A percentile compares a stretch with the other conserved stretches of the same genome.
phyloP scores from a whole-genome alignment of 2,329 filamentous ascomycete genomes.

The Beauveria pseudobassiana region DNA sequence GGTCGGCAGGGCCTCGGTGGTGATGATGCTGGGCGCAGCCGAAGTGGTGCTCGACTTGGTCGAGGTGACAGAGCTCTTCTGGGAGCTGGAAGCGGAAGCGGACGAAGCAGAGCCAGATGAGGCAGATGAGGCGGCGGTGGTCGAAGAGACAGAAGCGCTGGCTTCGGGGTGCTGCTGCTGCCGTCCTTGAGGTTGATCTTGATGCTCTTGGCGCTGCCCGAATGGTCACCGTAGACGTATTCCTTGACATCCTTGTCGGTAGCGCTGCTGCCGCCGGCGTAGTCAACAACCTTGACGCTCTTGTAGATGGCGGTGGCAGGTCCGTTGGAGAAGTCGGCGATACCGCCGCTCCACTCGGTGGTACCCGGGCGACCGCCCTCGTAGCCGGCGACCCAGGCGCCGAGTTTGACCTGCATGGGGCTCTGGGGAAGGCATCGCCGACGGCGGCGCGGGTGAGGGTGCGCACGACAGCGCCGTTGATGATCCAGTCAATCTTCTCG shows the following conservation, averaged over 20 bases:
- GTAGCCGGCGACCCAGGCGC: conserved; percentile 58
- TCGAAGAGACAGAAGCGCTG: neutral
- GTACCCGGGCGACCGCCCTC: conserved; percentile 59
- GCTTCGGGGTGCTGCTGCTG: conserved; percentile 25
- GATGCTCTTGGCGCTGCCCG: conserved; percentile 45
- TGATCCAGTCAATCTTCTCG: conserved; percentile 54
- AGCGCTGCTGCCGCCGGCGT: conserved; percentile 40
- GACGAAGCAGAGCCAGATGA: neutral
- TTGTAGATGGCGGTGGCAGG: conserved; percentile 52
- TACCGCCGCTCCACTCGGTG: conserved; percentile 63
- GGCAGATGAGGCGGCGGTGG: neutral
- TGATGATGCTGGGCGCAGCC: conserved; percentile 18
- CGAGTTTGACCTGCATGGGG: conserved; percentile 64
- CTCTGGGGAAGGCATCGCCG: conserved; percentile 57
- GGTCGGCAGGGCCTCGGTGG: conserved; percentile 13
- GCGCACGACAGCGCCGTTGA: conserved; percentile 56
- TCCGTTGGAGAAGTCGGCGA: conserved; percentile 44
- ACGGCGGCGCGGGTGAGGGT: conserved; percentile 51
- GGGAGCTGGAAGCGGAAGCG: neutral
- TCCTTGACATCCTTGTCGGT: conserved; percentile 34
- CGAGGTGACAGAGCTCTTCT: conserved; percentile 14
- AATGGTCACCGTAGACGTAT: conserved; percentile 46
- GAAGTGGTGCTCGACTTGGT: conserved; percentile 14
- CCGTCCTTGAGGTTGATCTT: conserved; percentile 26
- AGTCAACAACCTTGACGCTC: conserved; percentile 46